Percentiles rank a stretch among this genome's conserved stretches.
Evolutionary conservation across 73 alveolate genomes (phyloP).

Genomic region (Tetrahymena elliotti): DNA sequence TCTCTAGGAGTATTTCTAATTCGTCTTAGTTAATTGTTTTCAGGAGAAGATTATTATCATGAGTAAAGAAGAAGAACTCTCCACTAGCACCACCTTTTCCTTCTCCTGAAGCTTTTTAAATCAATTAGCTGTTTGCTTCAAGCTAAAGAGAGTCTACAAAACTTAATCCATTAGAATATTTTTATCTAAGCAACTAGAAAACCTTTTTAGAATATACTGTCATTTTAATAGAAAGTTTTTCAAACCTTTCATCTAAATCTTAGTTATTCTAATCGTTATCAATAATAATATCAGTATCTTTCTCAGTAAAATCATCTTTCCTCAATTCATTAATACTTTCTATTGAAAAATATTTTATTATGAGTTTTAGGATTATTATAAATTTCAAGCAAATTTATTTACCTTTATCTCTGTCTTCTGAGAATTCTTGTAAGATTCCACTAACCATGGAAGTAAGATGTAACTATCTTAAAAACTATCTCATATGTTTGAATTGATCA

Average conservation of each 20-base stretch:
- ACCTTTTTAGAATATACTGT: not conserved
- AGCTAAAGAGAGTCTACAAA: not conserved
- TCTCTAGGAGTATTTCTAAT: conserved; percentile 23
- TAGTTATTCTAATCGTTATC: not conserved
- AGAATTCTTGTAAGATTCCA: not conserved
- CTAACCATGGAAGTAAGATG: not conserved
- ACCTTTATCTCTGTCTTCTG: not conserved
- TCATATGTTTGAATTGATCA: not conserved
- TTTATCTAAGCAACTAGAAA: not conserved
- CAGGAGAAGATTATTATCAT: conserved; percentile 50
- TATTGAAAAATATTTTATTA: not conserved
- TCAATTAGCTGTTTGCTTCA: not conserved
- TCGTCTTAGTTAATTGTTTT: conserved; percentile 48
- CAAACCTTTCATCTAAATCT: not conserved
- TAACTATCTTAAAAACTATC: not conserved
- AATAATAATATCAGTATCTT: not conserved
- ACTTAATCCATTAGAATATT: not conserved
- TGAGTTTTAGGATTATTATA: too few relatives aligned
- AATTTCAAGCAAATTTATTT: too few relatives aligned
- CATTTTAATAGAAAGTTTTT: not conserved
- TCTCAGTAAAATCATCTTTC: not conserved
- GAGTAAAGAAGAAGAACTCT: conserved; percentile 52
- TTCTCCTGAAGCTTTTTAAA: conserved; percentile 22
- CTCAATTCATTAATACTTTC: not conserved
- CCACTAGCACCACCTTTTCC: conserved; percentile 65